Evolutionary conservation across 208 protist genomes (phyloP), one percentile per base, ranked within the genome.

Genomic region (Leishmania tarentolae): DNA sequence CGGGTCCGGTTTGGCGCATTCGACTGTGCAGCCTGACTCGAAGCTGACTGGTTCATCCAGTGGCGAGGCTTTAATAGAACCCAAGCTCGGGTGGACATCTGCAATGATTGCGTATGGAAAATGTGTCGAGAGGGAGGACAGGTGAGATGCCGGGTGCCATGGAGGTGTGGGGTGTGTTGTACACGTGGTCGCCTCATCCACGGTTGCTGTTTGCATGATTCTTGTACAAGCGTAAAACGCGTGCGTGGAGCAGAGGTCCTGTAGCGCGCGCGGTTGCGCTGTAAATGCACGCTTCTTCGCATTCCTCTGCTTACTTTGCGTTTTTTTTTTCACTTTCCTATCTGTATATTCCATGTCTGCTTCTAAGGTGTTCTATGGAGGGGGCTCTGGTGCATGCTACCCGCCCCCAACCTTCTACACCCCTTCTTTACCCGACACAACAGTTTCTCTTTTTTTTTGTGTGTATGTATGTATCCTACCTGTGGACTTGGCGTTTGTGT

Each of bases 251-350:
- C 68, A 50, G 19, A 50, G 42, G 19, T 28, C 24, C 21, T 40
- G 47, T 75, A 21, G 44, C 4, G 40, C 9, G 47, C 59, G 53
- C 68, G 80, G 77, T 69, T 83, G 76, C 77, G 35, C 35, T 35
- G 61, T 68, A 40, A 31, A 68, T 68, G 61, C 61, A 40, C 42
- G 50, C 68, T 70, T 9, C 37, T 70, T 83, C 78, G 75, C 46
- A 68, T 47, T 59, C 81, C 74, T 11, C 13, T 74, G 24, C 7
- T 2, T 42, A 56, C 3, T 40, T 17, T 52, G 50, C 53, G 24
- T 35, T 44, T 52, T 73, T 42, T 74, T 5, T 21, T 50, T 15
- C 6, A 3, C 4, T 59, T 42, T 42, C 44, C 57, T 61, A n/a
- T 56, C 50, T 53, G 15, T 74, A 28, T 13, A 59, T 28, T 75